Conservation (phyloP, 352 stramenopile genomes). For the Globisporangium mamillatum region DNA sequence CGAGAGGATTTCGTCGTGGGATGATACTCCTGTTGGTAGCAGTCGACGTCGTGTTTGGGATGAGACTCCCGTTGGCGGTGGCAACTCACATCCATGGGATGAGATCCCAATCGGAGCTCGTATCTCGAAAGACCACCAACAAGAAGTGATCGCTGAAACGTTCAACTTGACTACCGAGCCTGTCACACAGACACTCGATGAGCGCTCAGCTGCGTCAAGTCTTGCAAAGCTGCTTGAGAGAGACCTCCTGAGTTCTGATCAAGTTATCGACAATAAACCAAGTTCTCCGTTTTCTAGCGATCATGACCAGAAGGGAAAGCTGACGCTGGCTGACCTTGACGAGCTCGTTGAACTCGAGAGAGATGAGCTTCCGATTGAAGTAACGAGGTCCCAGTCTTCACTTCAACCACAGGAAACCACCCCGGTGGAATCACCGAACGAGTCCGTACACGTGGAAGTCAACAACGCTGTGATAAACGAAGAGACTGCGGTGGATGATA, state of each 20-base stretch:
- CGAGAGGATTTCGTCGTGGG: neutral
- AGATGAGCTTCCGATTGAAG: neutral
- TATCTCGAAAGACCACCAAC: neutral
- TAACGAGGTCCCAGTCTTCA: neutral
- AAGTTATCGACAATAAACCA: neutral
- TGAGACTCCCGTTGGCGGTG: neutral
- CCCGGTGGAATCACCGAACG: neutral
- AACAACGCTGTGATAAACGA: neutral
- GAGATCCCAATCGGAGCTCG: neutral
- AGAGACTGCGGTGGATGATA: neutral
- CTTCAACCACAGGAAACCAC: neutral
- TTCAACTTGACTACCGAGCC: neutral
- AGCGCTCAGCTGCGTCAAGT: neutral
- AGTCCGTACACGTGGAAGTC: neutral
- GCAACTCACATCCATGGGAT: slow-evolving; percentile 3
- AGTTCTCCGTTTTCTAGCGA: neutral
- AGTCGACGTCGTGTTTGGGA: neutral
- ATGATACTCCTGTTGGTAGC: slow-evolving; percentile 5
- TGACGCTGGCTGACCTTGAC: slow-evolving; percentile 7
- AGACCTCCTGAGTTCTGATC: slow-evolving; percentile 1
- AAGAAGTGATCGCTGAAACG: neutral
- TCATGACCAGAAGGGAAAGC: neutral
- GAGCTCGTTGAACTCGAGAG: neutral
- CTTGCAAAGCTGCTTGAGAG: slow-evolving; percentile 5
- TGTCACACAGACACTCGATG: neutral